Percentiles rank a stretch among this genome's conserved stretches.
Conservation (phyloP, 2,329 filamentous ascomycete genomes). For the Aspergillus texensis region DNA sequence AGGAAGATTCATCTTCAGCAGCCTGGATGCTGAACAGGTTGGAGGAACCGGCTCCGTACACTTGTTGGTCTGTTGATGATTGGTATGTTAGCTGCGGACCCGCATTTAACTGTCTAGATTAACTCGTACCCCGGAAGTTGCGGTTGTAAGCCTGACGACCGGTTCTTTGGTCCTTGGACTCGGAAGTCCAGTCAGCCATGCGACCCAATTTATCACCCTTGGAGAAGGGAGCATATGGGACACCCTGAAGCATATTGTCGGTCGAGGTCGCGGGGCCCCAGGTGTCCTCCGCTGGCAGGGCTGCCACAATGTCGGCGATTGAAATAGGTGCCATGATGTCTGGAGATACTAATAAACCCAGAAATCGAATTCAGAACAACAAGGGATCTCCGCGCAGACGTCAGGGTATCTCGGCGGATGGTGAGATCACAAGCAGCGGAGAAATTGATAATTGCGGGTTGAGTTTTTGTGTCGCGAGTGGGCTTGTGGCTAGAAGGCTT, state of each 20-base stretch:
- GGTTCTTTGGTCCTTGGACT: conserved; percentile 77
- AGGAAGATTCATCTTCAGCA: conserved; percentile 93
- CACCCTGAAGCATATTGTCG: conserved; percentile 89
- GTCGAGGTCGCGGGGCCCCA: conserved; percentile 85
- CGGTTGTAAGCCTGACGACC: conserved; percentile 88
- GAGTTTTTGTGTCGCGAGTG: conserved; percentile 28
- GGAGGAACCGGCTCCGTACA: conserved; percentile 87
- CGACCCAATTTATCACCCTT: conserved; percentile 98
- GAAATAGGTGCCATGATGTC: conserved; percentile 55
- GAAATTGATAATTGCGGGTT: conserved; percentile 11
- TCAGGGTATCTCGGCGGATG: conserved; percentile 3
- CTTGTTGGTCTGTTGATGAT: conserved; percentile 75
- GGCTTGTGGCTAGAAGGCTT: conserved; percentile 15
- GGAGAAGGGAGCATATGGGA: conserved; percentile 96
- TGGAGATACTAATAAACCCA: conserved; percentile 10
- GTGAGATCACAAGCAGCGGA: conserved; percentile 1
- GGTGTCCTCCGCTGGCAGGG: conserved; percentile 72
- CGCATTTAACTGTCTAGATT: background rate
- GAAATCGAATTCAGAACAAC: background rate
- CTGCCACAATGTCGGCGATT: conserved; percentile 68
- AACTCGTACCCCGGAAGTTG: conserved; percentile 78
- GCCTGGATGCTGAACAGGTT: conserved; percentile 87
- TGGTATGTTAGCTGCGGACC: background rate
- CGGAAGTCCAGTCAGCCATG: conserved; percentile 97
- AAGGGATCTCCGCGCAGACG: background rate